A percentile compares a stretch with the other conserved stretches of the same genome.
Evolutionary conservation across 2,329 filamentous ascomycete genomes (phyloP).

Genomic region (Colletotrichum endophyticum): DNA sequence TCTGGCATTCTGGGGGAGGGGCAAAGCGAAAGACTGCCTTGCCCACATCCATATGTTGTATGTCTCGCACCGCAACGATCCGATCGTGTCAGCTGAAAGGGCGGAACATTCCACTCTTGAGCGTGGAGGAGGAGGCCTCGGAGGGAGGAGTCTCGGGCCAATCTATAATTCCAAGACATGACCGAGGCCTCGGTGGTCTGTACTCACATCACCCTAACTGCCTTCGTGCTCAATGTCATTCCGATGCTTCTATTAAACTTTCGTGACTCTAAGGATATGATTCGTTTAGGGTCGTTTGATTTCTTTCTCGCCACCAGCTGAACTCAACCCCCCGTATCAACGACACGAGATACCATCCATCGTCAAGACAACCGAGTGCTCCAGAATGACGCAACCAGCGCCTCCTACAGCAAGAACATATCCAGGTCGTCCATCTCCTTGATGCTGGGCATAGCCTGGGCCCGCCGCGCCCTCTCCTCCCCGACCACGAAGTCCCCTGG

Average conservation of each 20-base stretch:
- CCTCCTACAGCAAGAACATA: conserved; percentile 17
- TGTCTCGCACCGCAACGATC: neutral
- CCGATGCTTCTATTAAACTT: neutral
- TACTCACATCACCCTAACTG: neutral
- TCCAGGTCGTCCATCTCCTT: conserved; percentile 19
- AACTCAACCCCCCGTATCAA: neutral
- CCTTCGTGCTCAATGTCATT: neutral
- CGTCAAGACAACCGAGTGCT: neutral
- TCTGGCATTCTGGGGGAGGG: neutral
- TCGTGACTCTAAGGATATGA: neutral
- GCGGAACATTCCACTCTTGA: neutral
- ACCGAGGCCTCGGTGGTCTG: neutral
- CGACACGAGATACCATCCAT: neutral
- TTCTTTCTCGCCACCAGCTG: neutral
- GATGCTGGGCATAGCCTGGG: conserved; percentile 12
- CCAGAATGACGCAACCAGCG: neutral
- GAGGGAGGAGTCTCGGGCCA: neutral
- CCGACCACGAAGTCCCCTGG: conserved; percentile 46
- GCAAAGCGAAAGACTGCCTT: neutral
- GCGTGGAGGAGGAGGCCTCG: neutral
- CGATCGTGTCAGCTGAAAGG: neutral
- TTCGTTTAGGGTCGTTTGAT: neutral
- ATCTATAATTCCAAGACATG: neutral
- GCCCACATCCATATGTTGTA: neutral
- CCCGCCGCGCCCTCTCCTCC: conserved; percentile 32